Percentiles rank a stretch among this genome's conserved stretches.
These are phyloP conservation scores for Tulasnella sp. DNA, from an alignment of 768 basidiomycete species.

Conservation along the genomic window DNA sequence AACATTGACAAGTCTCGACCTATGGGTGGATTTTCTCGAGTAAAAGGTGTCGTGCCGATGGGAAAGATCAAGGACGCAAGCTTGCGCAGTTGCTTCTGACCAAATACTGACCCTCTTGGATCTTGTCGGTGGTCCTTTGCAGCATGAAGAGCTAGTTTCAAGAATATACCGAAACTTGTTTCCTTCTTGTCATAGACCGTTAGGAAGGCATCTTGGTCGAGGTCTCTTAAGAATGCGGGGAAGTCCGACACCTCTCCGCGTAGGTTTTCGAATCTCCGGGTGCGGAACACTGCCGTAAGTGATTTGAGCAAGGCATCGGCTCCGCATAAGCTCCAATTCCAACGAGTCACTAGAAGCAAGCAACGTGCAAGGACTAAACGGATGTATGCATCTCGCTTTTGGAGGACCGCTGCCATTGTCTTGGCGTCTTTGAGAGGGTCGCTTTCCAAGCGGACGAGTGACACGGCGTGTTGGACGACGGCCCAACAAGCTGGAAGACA, in stretches of 20 bases:
- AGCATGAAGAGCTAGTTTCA: constrained; percentile 70
- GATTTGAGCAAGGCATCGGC: constrained; percentile 48
- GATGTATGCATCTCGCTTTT: constrained; percentile 59
- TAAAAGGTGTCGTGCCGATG: constrained; percentile 56
- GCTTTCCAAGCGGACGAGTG: constrained; percentile 44
- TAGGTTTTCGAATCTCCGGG: constrained; percentile 65
- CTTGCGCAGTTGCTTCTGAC: constrained; percentile 44
- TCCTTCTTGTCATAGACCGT: constrained; percentile 42
- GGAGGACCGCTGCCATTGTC: constrained; percentile 29
- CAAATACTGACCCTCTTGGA: constrained; percentile 25
- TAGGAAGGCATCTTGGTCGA: constrained; percentile 41
- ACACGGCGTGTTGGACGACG: constrained; percentile 45
- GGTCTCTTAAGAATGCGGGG: constrained; percentile 54
- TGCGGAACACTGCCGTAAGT: constrained; percentile 62
- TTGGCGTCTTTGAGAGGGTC: constrained; percentile 35
- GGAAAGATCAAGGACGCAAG: constrained; percentile 63
- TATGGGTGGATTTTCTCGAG: constrained; percentile 39
- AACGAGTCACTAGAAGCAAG: constrained; percentile 57
- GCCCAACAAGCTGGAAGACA: constrained; percentile 54
- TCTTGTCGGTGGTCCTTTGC: constrained; percentile 27
- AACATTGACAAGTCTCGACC: constrained; percentile 56
- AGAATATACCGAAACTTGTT: constrained; percentile 64
- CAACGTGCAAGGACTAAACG: constrained; percentile 59
- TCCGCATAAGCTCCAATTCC: constrained; percentile 59
- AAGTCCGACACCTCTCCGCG: constrained; percentile 49